Percentiles rank a stretch among this genome's conserved stretches.
These are phyloP conservation scores for Aphanomyces invadans DNA, from an alignment of 352 stramenopile genomes.

Conservation along the genomic window DNA sequence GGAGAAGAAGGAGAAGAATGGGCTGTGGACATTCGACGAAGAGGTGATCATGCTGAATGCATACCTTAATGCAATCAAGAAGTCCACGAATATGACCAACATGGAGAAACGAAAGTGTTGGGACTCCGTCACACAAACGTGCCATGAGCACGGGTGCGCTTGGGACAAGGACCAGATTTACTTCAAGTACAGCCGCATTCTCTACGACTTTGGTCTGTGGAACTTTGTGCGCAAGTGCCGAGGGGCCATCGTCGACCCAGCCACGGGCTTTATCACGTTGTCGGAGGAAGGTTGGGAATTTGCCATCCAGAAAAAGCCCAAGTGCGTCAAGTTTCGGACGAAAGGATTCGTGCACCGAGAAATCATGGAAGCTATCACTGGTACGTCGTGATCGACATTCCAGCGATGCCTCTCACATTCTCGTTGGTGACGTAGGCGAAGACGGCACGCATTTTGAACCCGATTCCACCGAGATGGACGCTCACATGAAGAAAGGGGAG, in stretches of 20 bases:
- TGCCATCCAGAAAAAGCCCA: constrained; percentile 11
- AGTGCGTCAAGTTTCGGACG: constrained; percentile 8
- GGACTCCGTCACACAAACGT: constrained; percentile 6
- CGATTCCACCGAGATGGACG: constrained; percentile 1
- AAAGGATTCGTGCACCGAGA: constrained; percentile 12
- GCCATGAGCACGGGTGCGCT: constrained; percentile 1
- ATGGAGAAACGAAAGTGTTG: constrained; percentile 17
- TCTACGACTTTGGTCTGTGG: constrained; percentile 13
- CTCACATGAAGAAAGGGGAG: constrained; percentile 2
- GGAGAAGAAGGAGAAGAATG: constrained; percentile 16
- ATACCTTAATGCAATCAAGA: constrained; percentile 8
- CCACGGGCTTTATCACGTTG: constrained; percentile 12
- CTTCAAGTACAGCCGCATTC: constrained; percentile 16
- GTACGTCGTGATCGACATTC: no score
- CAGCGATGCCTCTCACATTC: background rate
- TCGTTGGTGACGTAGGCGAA: background rate
- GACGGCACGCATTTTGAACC: constrained; percentile 12
- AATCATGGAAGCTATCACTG: constrained; percentile 8
- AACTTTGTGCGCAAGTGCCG: constrained; percentile 12
- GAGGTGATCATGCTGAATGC: constrained; percentile 14
- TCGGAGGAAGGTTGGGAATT: constrained; percentile 12
- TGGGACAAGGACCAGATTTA: constrained; percentile 16
- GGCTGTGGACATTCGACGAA: constrained; percentile 8
- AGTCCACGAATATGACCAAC: constrained; percentile 14
- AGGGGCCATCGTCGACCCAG: constrained; percentile 3